These are phyloP conservation scores for Fraxinus nigra DNA, from an alignment of 305 asterid genomes.

Conservation along the genomic window DNA sequence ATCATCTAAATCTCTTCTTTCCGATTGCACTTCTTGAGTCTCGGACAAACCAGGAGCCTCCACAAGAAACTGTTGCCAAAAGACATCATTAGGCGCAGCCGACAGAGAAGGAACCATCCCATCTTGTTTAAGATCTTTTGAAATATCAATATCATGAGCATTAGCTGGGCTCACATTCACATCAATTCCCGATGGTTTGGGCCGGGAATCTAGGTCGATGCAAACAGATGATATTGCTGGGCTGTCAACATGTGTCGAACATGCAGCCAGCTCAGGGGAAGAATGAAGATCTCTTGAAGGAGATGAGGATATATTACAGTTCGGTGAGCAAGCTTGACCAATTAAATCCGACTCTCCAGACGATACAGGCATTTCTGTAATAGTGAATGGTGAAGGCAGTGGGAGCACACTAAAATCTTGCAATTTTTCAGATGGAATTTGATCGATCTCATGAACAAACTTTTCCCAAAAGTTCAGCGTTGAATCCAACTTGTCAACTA, in stretches of 20 bases:
- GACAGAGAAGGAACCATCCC: constrained; percentile 18
- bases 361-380: constrained; percentile 39
- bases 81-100: constrained; percentile 54
- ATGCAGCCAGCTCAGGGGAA: constrained; percentile 31
- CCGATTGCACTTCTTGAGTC: constrained; percentile 40
- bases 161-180: constrained; percentile 42
- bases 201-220: not conserved
- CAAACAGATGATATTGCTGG: constrained; percentile 39
- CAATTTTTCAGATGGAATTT: constrained; percentile 25
- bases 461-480: constrained; percentile 56
- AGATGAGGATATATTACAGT: constrained; percentile 30
- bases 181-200: constrained; percentile 28
- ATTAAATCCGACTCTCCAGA: constrained; percentile 51
- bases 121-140: constrained; percentile 20
- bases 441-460: constrained; percentile 33
- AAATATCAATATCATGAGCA: constrained; percentile 15
- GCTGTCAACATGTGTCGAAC: constrained; percentile 28
- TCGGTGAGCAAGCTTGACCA: constrained; percentile 29
- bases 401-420: constrained; percentile 23
- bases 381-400: constrained; percentile 30
- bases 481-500: constrained; percentile 50
- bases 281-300: constrained; percentile 36
- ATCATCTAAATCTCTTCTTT: constrained; percentile 23
- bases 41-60: constrained; percentile 45
- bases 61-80: constrained; percentile 79